Evolutionary conservation across 176 grass and related monocot genomes (phyloP).

Genomic region (Puya raimondii): DNA sequence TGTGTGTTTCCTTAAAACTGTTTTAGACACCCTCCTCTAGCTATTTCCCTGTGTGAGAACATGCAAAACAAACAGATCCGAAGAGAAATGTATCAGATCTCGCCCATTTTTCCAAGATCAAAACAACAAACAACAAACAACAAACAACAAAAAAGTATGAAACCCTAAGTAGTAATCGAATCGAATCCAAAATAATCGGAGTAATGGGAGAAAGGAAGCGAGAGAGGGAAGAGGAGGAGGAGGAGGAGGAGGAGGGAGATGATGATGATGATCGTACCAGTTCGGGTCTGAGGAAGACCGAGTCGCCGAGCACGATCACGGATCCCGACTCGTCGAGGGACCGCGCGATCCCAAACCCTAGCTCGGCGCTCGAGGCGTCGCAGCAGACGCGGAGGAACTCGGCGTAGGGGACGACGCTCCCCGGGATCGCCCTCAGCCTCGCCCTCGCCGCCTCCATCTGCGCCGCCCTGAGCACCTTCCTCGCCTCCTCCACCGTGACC

Average conservation of each 20-base stretch:
- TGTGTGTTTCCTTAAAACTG: constrained; percentile 41
- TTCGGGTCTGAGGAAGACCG: constrained; percentile 82
- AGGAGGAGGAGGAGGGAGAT: not conserved
- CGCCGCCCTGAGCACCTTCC: constrained; percentile 62
- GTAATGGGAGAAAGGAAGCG: constrained; percentile 16
- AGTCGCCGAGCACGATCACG: constrained; percentile 72
- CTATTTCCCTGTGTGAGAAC: constrained; percentile 19
- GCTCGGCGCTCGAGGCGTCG: constrained; percentile 42
- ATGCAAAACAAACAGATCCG: not conserved
- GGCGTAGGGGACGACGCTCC: constrained; percentile 40
- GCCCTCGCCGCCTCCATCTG: constrained; percentile 68
- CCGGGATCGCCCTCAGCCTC: constrained; percentile 37
- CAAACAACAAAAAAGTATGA: not conserved
- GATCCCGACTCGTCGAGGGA: constrained; percentile 83
- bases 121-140: constrained; percentile 64
- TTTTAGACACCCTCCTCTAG: constrained; percentile 66
- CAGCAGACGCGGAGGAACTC: constrained; percentile 61
- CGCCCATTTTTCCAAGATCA: not conserved
- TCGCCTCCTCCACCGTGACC: constrained; percentile 54
- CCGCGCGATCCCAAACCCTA: constrained; percentile 47
- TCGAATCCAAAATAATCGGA: too few species aligned
- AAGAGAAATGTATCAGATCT: not conserved
- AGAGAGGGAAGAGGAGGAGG: too few species aligned
- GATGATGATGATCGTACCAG: constrained; percentile 43
- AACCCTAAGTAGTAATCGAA: too few species aligned